Evolutionary conservation across 2,329 filamentous ascomycete species (phyloP).

Genomic region (Paecilomyces fulvus): DNA sequence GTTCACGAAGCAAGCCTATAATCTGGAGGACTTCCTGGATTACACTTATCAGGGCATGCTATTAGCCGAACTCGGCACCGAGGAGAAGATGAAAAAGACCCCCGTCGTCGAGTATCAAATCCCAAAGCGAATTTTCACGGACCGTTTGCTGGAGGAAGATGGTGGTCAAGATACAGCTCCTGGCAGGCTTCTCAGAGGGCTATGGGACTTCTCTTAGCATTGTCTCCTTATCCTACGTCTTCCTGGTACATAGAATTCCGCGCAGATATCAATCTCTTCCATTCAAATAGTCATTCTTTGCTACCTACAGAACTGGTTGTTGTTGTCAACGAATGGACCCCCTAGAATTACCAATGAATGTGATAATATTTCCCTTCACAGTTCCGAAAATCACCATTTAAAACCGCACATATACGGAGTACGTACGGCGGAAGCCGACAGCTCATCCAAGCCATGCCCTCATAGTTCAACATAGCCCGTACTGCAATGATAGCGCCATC

Average conservation of each 20-base stretch:
- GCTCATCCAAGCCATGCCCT: not conserved
- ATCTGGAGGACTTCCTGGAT: slow-evolving; percentile 93
- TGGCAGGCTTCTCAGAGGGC: slow-evolving; percentile 25
- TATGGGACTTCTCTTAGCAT: slow-evolving; percentile 30
- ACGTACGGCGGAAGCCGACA: not conserved
- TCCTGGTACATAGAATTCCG: slow-evolving; percentile 1
- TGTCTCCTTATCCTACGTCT: not conserved
- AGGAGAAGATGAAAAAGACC: slow-evolving; percentile 69
- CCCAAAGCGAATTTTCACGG: slow-evolving; percentile 67
- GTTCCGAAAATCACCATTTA: not conserved
- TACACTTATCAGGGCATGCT: slow-evolving; percentile 75
- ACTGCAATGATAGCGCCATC: no score
- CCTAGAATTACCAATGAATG: not conserved
- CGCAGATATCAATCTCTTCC: not conserved
- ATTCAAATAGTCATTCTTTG: not conserved
- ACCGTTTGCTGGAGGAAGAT: slow-evolving; percentile 32
- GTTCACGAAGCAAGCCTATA: slow-evolving; percentile 92
- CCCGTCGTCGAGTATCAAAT: slow-evolving; percentile 93
- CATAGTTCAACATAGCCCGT: not conserved
- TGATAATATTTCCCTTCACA: not conserved
- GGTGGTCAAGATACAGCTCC: slow-evolving; percentile 30
- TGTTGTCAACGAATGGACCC: not conserved
- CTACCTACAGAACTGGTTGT: not conserved
- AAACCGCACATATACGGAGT: not conserved
- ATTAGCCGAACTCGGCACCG: slow-evolving; percentile 61